Conservation (phyloP, 2,329 filamentous ascomycete genomes). For the Plectosphaerella cucumerina region DNA sequence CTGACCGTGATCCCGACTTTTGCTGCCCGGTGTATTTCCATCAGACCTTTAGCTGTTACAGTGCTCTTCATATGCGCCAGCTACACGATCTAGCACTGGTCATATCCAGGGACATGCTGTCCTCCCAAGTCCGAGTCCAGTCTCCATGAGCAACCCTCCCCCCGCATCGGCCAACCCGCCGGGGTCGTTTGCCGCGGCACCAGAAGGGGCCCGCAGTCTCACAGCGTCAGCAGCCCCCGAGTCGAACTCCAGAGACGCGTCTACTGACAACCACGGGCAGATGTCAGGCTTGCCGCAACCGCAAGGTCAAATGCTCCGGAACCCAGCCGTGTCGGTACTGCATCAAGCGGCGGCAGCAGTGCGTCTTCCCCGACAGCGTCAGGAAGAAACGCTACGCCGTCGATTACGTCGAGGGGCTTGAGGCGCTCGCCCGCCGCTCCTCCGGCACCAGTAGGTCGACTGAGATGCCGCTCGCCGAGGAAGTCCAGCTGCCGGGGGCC, state of each 20-base stretch:
- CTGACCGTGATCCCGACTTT: not conserved
- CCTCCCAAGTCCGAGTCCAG: too few species aligned
- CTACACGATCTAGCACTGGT: too few species aligned
- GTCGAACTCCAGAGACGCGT: not conserved
- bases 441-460: not conserved
- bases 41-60: too few species aligned
- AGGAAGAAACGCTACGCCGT: constrained; percentile 11
- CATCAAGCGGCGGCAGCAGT: constrained; percentile 5
- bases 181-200: not conserved
- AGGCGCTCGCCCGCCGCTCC: not conserved
- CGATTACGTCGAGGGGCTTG: constrained; percentile 2
- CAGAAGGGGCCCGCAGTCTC: not conserved
- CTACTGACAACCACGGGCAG: not conserved
- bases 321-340: constrained; percentile 10
- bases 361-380: constrained; percentile 6
- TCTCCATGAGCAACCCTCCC: not conserved
- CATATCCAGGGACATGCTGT: too few species aligned
- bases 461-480: not conserved
- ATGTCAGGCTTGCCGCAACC: constrained; percentile 7
- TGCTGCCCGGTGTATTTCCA: too few species aligned
- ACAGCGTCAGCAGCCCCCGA: not conserved
- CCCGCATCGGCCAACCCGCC: not conserved
- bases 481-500: not conserved
- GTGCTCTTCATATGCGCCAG: too few species aligned
- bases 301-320: constrained; percentile 12